phyloP scores from a whole-genome alignment of 805 yeast species.

The Zygoascus ofunaensis region DNA sequence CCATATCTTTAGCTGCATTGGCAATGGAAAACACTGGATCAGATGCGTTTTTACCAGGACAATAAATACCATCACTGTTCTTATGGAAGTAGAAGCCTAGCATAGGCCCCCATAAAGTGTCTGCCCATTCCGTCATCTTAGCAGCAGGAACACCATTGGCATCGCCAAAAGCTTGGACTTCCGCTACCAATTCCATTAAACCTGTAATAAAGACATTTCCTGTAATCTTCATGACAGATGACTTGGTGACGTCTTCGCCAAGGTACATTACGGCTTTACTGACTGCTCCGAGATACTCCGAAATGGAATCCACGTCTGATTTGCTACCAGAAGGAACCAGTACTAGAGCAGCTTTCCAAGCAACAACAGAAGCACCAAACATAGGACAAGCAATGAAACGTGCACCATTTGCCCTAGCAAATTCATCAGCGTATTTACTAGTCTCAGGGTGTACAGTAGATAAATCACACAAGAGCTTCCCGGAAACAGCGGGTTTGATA shows the following conservation, averaged over 20 bases:
- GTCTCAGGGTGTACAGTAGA: slow-evolving; percentile 25
- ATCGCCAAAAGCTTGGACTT: slow-evolving; percentile 22
- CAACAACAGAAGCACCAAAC: slow-evolving; percentile 24
- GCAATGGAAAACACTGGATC: slow-evolving; percentile 20
- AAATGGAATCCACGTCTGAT: slow-evolving; percentile 15
- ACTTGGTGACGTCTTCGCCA: slow-evolving; percentile 21
- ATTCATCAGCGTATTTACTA: slow-evolving; percentile 9
- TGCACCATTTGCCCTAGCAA: slow-evolving; percentile 15
- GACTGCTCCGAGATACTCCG: slow-evolving; percentile 21
- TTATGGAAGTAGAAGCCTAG: slow-evolving; percentile 15
- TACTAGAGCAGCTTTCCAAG: slow-evolving; percentile 20
- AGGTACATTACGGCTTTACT: slow-evolving; percentile 20
- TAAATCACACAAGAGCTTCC: slow-evolving; percentile 21
- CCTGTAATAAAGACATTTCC: slow-evolving; percentile 24
- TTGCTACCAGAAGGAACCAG: slow-evolving; percentile 21
- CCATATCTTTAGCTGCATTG: slow-evolving; percentile 22
- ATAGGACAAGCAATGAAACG: slow-evolving; percentile 23
- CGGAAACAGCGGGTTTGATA: slow-evolving; percentile 6
- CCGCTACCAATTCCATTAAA: slow-evolving; percentile 22
- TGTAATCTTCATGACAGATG: slow-evolving; percentile 20
- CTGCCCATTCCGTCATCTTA: slow-evolving; percentile 14
- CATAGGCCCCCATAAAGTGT: slow-evolving; percentile 12
- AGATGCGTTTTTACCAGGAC: slow-evolving; percentile 14
- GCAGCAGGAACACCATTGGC: slow-evolving; percentile 19
- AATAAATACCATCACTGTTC: slow-evolving; percentile 14